These are phyloP conservation scores for Ricinus communis DNA, from an alignment of 345 rosid species.

Conservation along the genomic window DNA sequence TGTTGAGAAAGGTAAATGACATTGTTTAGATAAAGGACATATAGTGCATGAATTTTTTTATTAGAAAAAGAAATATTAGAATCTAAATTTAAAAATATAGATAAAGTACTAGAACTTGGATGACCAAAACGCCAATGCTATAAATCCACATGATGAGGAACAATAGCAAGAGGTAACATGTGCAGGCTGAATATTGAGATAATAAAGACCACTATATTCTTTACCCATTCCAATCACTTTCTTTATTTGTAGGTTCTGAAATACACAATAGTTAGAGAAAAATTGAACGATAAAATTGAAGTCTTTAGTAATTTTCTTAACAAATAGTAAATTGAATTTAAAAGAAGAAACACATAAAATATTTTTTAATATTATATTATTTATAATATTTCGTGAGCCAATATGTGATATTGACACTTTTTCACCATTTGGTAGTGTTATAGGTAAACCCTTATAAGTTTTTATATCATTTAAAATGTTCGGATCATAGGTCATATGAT, in stretches of 20 bases:
- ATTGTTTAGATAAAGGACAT: neutral
- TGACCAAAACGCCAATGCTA: conserved; percentile 5
- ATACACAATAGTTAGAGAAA: neutral
- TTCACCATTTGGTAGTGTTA: too few relatives aligned
- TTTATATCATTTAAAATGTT: too few relatives aligned
- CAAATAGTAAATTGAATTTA: neutral
- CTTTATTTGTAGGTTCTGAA: neutral
- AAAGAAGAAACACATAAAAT: neutral
- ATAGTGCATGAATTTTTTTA: neutral
- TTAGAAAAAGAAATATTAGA: neutral
- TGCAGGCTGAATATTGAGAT: too few relatives aligned
- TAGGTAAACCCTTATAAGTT: too few relatives aligned
- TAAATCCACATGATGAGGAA: neutral
- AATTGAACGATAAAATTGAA: neutral
- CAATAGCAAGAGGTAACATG: neutral
- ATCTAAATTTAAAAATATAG: neutral
- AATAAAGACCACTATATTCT: neutral
- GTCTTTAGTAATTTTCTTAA: neutral
- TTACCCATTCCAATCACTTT: neutral
- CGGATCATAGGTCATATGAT: too few relatives aligned
- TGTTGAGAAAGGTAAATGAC: neutral
- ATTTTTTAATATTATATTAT: too few relatives aligned
- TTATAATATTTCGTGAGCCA: too few relatives aligned
- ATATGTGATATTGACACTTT: too few relatives aligned
- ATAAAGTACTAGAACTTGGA: neutral